Conservation (phyloP, 768 basidiomycete genomes). For the Thelephora ganbajun region DNA sequence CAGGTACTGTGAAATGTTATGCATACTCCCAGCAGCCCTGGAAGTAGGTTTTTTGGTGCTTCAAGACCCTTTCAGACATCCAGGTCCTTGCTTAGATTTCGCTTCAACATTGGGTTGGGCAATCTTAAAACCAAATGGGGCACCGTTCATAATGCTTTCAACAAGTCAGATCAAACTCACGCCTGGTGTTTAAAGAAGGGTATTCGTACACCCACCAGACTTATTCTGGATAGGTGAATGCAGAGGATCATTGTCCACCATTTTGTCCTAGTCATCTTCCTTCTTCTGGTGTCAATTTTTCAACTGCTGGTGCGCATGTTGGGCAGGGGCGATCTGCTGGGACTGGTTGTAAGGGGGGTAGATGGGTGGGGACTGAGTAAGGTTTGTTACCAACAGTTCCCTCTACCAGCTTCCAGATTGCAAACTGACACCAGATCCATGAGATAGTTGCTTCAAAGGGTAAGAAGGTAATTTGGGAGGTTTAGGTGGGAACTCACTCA, state of each 20-base stretch:
- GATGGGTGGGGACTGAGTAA: constrained; percentile 11
- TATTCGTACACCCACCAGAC: constrained; percentile 15
- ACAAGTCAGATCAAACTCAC: background rate
- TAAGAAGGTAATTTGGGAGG: too few species aligned
- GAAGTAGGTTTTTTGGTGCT: constrained; percentile 25
- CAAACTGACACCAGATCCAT: too few species aligned
- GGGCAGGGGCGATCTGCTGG: constrained; percentile 14
- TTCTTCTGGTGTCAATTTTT: constrained; percentile 29
- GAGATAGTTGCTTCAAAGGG: too few species aligned
- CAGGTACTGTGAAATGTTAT: constrained; percentile 30
- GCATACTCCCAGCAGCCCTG: constrained; percentile 10
- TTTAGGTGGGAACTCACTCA: too few species aligned
- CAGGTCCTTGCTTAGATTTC: constrained; percentile 43
- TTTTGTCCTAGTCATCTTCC: constrained; percentile 64
- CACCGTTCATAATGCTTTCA: constrained; percentile 5
- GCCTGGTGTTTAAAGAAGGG: background rate
- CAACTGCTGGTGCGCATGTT: constrained; percentile 9
- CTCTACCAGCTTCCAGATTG: too few species aligned
- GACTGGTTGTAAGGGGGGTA: constrained; percentile 14
- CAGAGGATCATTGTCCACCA: constrained; percentile 46
- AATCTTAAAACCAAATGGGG: constrained; percentile 5
- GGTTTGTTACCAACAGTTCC: too few species aligned
- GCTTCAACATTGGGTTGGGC: constrained; percentile 1
- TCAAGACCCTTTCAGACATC: constrained; percentile 69
- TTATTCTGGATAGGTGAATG: constrained; percentile 17